Evolutionary conservation across 1,139 yeast species (phyloP), one percentile per base, ranked within the genome.

Genomic region (Geotrichum phurueaensis): DNA sequence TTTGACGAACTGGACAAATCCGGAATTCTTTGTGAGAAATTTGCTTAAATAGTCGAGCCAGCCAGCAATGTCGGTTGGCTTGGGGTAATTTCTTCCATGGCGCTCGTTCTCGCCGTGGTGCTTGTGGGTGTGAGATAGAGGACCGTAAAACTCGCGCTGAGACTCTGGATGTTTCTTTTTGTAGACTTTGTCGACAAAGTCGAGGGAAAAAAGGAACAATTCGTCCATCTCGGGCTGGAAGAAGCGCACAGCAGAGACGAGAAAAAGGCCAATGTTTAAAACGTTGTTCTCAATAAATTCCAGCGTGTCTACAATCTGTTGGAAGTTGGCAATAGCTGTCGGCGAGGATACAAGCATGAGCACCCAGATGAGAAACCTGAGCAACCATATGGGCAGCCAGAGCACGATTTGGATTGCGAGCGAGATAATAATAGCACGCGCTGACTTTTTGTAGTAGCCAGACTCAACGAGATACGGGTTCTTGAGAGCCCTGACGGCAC

Each of bases 401-500:
- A 79, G 64, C 1, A 72, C 59, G 27, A 77, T 53, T 60, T 80
- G 81, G 23, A 80, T 67, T 2, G 71, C 63, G 12, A 80, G 57
- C 2, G 84, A 78, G 52, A 75, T 62, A 45, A 68, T 65, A 50
- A 80, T 61, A 10, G 79, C 78, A 23, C 67, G 62, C 0, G 73
- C 54, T 0, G 79, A 80, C 63, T 73, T 74, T 43, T 68, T 63
- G 63, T 76, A 76, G 68, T 73, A 76, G 31, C 71, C 71, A 5
- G 73, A 68, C 49, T 70, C 67, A 56, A 75, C 71, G 56, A 77
- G 64, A 25, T 72, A 71, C 1, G 82, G 82, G 66, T 82, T 81
- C 13, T 77, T 79, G 31, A 81, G 69, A 1, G 83, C 79, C 47
- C 85, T 68, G 64, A 78, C 80, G 1, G 77, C 76, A 2, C 86